These are phyloP conservation scores for Seminavis robusta DNA, from an alignment of 108 stramenopile genomes.

Conservation along the genomic window DNA sequence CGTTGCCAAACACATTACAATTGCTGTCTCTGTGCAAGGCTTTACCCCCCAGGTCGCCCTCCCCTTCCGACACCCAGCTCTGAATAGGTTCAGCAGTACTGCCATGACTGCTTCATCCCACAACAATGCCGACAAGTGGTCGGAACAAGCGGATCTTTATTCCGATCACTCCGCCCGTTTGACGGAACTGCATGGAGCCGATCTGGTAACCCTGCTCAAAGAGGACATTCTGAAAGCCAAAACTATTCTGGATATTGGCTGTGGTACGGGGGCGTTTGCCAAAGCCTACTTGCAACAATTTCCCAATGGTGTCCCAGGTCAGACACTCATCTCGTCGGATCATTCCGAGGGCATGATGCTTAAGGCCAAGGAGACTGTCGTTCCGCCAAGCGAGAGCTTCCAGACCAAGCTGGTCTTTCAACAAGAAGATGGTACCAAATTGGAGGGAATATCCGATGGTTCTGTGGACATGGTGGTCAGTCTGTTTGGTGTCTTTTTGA, in stretches of 20 bases:
- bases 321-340: conserved; percentile 8
- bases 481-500: conserved; percentile 19
- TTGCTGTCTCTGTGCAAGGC: too few species aligned
- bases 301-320: conserved; percentile 8
- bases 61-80: too few species aligned
- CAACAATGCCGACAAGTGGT: too few species aligned
- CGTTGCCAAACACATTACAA: too few species aligned
- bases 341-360: neutral
- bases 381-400: neutral
- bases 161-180: conserved; percentile 9
- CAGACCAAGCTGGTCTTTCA: conserved; percentile 16
- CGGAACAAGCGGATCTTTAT: conserved; percentile 9
- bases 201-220: conserved; percentile 1
- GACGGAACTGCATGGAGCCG: conserved; percentile 14
- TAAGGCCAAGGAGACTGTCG: neutral
- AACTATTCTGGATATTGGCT: conserved; percentile 20
- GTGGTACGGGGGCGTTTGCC: conserved; percentile 12
- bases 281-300: conserved; percentile 9
- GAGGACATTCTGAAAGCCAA: conserved; percentile 13
- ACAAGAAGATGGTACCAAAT: conserved; percentile 15
- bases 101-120: too few species aligned
- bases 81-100: too few species aligned
- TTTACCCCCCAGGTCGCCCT: too few species aligned
- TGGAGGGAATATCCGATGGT: conserved; percentile 5
- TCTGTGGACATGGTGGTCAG: conserved; percentile 13